These are phyloP conservation scores for Eucalyptus marginata DNA, from an alignment of 345 rosid species.

Conservation along the genomic window DNA sequence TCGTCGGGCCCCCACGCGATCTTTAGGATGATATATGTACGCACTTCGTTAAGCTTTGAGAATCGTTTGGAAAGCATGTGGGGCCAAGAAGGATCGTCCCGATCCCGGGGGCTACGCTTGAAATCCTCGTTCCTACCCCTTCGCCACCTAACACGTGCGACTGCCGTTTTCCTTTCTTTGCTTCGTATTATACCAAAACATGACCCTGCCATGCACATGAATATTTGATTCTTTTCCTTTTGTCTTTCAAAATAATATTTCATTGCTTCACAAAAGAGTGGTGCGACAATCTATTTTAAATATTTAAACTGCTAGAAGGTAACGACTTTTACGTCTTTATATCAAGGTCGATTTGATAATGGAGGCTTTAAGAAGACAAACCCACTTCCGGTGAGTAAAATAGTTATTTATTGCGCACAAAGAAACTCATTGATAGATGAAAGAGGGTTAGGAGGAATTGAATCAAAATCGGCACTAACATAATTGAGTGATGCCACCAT, in stretches of 20 bases:
- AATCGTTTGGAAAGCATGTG: background rate
- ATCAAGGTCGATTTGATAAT: background rate
- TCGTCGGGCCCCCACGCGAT: background rate
- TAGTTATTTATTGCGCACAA: background rate
- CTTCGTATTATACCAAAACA: background rate
- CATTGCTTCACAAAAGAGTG: background rate
- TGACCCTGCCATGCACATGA: background rate
- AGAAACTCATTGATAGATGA: background rate
- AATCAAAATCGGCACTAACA: rapidly evolving
- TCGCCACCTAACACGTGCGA: background rate
- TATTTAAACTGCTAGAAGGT: background rate
- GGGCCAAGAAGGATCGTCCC: background rate
- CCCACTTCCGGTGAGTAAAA: no score
- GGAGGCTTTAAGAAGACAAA: rapidly evolving
- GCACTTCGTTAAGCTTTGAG: background rate
- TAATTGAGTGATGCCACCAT: background rate
- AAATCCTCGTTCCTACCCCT: background rate
- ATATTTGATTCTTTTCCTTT: background rate
- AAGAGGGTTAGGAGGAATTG: background rate
- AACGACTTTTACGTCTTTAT: background rate
- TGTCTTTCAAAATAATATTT: background rate
- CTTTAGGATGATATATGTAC: background rate
- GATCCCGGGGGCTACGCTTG: background rate
- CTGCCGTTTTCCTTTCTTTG: background rate
- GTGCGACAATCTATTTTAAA: rapidly evolving